These are phyloP conservation scores for Lactarius psammicola DNA, from an alignment of 768 basidiomycete genomes.

Conservation along the genomic window DNA sequence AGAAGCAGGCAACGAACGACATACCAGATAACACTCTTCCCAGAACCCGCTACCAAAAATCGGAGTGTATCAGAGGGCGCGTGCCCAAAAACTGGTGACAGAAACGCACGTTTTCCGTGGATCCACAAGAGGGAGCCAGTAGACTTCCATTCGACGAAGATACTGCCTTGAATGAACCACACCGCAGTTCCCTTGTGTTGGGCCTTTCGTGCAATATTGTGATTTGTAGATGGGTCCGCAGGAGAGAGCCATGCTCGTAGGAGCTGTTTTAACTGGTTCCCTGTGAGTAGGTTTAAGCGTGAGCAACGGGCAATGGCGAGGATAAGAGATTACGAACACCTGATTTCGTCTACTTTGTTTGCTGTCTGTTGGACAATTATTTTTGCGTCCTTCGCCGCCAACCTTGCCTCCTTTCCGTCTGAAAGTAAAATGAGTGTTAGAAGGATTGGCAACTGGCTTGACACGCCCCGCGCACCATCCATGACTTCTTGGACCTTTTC, in stretches of 20 bases:
- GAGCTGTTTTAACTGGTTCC: neutral
- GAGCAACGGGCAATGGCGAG: neutral
- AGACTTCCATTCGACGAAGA: neutral
- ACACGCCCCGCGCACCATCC: neutral
- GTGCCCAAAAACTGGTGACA: no score
- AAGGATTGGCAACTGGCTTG: neutral
- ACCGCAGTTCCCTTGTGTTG: neutral
- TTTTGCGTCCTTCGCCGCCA: neutral
- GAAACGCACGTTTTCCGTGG: no score
- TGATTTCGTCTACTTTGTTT: neutral
- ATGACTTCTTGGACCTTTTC: neutral
- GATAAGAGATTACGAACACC: neutral
- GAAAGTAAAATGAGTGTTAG: neutral
- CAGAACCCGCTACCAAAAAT: no score
- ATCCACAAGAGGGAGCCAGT: no score
- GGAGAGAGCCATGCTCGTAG: neutral
- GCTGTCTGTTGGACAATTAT: neutral
- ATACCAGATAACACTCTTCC: no score
- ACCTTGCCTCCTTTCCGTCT: no score
- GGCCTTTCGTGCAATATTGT: no score
- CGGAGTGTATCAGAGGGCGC: no score
- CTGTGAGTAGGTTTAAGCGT: neutral
- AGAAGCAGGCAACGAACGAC: no score
- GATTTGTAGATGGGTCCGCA: no score
- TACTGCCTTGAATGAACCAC: no score